Evolutionary conservation across 768 basidiomycete species (phyloP).

Genomic region (Amanita exitialis): DNA sequence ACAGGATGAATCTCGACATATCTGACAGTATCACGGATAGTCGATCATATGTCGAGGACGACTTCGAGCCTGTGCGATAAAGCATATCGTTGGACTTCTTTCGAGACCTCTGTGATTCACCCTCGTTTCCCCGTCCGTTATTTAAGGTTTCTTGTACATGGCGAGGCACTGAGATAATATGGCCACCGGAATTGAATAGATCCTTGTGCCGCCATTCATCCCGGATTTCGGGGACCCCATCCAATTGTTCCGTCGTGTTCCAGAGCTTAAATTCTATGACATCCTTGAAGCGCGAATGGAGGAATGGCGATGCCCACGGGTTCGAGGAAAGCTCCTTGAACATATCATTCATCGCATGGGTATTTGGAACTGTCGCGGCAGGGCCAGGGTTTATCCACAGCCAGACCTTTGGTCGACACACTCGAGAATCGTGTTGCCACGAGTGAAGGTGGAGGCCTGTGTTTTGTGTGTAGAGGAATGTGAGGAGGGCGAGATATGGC

Average conservation of each 20-base stretch:
- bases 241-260: conserved; percentile 97
- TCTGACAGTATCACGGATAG: conserved; percentile 92
- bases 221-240: conserved; percentile 81
- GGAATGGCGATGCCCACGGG: conserved; percentile 92
- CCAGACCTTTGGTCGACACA: conserved; percentile 91
- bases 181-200: conserved; percentile 83
- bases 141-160: not conserved
- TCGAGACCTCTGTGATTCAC: conserved; percentile 10
- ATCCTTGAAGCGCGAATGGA: conserved; percentile 87
- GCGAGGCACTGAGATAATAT: conserved; percentile 53
- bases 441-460: conserved; percentile 64
- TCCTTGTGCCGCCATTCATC: conserved; percentile 83
- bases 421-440: conserved; percentile 30
- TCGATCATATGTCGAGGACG: conserved; percentile 76
- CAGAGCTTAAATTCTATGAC: conserved; percentile 93
- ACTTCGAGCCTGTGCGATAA: conserved; percentile 82
- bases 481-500: conserved; percentile 89
- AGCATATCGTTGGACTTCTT: conserved; percentile 33
- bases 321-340: conserved; percentile 69
- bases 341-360: conserved; percentile 75
- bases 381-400: conserved; percentile 99
- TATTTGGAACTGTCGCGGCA: conserved; percentile 82
- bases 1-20: conserved; percentile 96
- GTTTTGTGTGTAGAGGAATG: conserved; percentile 95
- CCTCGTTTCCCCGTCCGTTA: not conserved